Base-by-base conservation (phyloP, 352 stramenopile genomes). In the Pythium monospermum region DNA sequence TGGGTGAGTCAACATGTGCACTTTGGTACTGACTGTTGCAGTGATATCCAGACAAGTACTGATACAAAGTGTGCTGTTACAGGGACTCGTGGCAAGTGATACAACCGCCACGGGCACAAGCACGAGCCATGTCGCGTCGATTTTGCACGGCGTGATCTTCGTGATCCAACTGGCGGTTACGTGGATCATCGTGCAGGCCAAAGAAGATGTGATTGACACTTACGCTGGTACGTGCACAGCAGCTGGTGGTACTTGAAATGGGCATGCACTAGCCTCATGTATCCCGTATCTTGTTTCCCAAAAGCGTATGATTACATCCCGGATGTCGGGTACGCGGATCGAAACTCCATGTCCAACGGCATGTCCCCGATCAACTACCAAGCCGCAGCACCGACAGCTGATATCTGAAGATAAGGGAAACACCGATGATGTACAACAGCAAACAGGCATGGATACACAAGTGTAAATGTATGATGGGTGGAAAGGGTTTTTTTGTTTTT, bases 291-390 rank as follows among this genome's bases (percentile, higher is more conserved):
- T 4, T 18, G 11, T 15, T 15, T 8, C 23, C 41, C 15, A 12
- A 36, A 35, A 90, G 82, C 78, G 26, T 92, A 92, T 50, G 76
- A 92, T 59, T 92, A 87, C 53, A 92, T 92, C 51, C 82, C 82
- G 0, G 82, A 90, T 52, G 64, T 58, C 0, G 61, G 58, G 0
- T 88, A 80, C 41, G 53, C 64, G 1, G 71, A 83, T 57, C 66
- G 68, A 7, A 21, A 61, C 1, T 71, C 72, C 15, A 36, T 77
- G 18, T 71, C 69, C 12, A 75, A 71, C 43, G 61, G 52, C 25
- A 68, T 64, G 3, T 85, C 75, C 18, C 71, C 71, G 18, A 67
- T 79, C 18, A 84, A 71, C 42, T 88, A 88, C 54, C 69, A 87
- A 47, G 37, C 75, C 10, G 65, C 69, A 2, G 68, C 72, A 8